Evolutionary conservation across 371 early-diverging fungal species (phyloP).

Genomic region (Choanephora cucurbitarum): DNA sequence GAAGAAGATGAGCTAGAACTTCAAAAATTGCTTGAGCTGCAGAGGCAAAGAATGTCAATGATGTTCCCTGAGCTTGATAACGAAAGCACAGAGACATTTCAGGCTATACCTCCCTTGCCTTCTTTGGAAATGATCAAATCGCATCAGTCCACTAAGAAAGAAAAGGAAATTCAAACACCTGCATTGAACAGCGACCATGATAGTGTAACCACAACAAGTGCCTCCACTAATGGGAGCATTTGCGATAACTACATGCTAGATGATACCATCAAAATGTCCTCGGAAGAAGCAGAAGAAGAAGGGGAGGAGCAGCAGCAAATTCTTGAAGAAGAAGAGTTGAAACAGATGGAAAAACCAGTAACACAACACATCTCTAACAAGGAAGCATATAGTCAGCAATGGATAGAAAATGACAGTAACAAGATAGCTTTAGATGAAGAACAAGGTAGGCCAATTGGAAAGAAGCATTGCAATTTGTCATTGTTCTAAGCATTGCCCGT

Average conservation of each 20-base stretch:
- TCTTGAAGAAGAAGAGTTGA: too few relatives aligned
- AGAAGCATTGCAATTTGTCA: too few relatives aligned
- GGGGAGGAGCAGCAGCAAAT: too few relatives aligned
- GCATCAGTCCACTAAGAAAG: constrained; percentile 2
- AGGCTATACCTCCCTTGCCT: constrained; percentile 15
- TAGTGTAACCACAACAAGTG: constrained; percentile 7
- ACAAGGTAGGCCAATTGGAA: background rate
- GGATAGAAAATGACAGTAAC: background rate
- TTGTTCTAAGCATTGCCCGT: too few relatives aligned
- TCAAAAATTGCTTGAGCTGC: constrained; percentile 27
- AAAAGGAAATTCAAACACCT: background rate
- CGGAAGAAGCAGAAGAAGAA: background rate
- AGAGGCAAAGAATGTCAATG: constrained; percentile 18
- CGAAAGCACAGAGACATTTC: constrained; percentile 13
- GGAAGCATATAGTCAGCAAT: background rate
- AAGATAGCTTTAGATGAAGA: background rate
- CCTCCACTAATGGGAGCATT: background rate
- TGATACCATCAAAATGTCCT: background rate
- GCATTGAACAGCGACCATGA: constrained; percentile 10
- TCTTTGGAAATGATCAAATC: constrained; percentile 13
- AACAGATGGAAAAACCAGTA: too few relatives aligned
- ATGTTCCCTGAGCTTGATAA: constrained; percentile 5
- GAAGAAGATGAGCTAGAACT: constrained; percentile 50
- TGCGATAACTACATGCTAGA: too few relatives aligned
- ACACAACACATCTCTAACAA: too few relatives aligned